Base-by-base conservation (phyloP, 768 basidiomycete genomes). In the Mycena floridula region DNA sequence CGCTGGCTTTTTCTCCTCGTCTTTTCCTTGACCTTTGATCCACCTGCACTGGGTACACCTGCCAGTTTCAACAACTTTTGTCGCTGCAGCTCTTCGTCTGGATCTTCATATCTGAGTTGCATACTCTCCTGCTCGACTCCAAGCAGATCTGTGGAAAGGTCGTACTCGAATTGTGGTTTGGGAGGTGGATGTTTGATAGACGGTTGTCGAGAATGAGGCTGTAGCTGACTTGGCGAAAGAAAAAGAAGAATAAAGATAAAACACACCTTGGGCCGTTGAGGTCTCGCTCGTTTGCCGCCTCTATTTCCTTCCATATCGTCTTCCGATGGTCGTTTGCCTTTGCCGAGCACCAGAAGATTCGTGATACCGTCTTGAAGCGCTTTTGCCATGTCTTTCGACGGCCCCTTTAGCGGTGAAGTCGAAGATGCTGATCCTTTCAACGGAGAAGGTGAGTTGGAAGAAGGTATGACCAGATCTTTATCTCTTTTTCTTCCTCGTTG, bases 351-450 rank as follows among this genome's bases (percentile, higher is more conserved):
- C 13, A 89, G 65, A 44, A 88, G 59, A 18, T 76, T 74, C 5
- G 79, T 77, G 40, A 89, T 76, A 48, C 77, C 83, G 50, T 86
- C 81, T 49, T 85, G 76, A 18, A 88, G 64, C 15, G 75, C 82
- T 52, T 68, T 74, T n/a, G 79, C 66, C 21, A 69, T 69, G 40
- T 73, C 68, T 39, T 66, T 63, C 38, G 71, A 67, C 24, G 77
- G n/a, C n/a, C n/a, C 67, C 42, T 52, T 55, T 45, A 71, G 70
- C 21, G 69, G 61, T 32, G 67, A 73, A 0, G 73, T 72, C 11
- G 41, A 23, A 37, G 27, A 41, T 25, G 37, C 42, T 15, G 47
- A 26, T 3, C 25, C 45, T 5, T 27, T 43, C 7, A 36, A 18
- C 30, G 39, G 44, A 6, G 74, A 75, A 4, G 73, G 73, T 2